Conservation (phyloP, 768 basidiomycete species). For the Phlegmacium glaucopus region DNA sequence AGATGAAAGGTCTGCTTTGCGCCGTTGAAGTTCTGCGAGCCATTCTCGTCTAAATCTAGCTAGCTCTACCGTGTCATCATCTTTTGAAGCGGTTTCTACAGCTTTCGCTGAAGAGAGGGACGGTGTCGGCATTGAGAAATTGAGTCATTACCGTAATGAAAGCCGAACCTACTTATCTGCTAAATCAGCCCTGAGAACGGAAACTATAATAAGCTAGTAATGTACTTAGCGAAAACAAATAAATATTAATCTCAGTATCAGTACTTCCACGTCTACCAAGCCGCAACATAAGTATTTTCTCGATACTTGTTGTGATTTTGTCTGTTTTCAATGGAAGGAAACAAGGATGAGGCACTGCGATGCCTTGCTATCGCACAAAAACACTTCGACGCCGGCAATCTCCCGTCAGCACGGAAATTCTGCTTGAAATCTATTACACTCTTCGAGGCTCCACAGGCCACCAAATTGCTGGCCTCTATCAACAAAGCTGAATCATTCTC, state of each 20-base stretch:
- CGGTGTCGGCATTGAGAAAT: constrained; percentile 12
- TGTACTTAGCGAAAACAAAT: constrained; percentile 9
- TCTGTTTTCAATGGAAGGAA: constrained; percentile 62
- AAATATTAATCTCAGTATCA: constrained; percentile 4
- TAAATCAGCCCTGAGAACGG: constrained; percentile 6
- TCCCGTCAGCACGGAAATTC: constrained; percentile 81
- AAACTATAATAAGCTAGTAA: too few species aligned
- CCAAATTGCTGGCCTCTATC: constrained; percentile 62
- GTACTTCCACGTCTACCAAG: background rate
- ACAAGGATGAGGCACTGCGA: constrained; percentile 86
- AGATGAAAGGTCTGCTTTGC: constrained; percentile 18
- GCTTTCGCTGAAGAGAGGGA: constrained; percentile 9
- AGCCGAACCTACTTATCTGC: background rate
- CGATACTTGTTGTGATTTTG: background rate
- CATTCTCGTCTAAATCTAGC: constrained; percentile 69
- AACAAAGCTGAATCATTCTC: constrained; percentile 50
- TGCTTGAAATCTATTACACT: constrained; percentile 83
- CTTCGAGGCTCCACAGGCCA: constrained; percentile 75
- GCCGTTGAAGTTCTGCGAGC: constrained; percentile 58
- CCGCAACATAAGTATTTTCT: too few species aligned
- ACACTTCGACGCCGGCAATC: constrained; percentile 69
- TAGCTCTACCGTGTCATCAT: constrained; percentile 58
- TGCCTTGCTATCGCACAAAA: constrained; percentile 78
- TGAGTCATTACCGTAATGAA: too few species aligned
- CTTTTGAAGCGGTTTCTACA: constrained; percentile 9